A percentile compares a stretch with the other conserved stretches of the same genome.
Conservation (phyloP, 2,329 filamentous ascomycete species). For the Raffaelea deltoideospora region DNA sequence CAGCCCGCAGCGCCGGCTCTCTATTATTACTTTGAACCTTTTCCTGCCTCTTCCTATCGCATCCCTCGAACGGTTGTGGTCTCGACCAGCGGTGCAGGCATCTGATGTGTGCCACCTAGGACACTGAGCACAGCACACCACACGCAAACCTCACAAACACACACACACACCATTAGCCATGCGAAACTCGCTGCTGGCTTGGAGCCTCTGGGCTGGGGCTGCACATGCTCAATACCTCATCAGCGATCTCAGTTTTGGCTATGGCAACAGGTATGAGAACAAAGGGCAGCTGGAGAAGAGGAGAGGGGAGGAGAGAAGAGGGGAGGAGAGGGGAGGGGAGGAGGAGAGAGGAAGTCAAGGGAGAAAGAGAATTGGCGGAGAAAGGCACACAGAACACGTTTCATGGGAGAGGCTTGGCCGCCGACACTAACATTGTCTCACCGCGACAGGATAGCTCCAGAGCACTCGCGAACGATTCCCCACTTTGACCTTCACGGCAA, state of each 20-base stretch:
- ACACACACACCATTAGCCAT: conserved; percentile 2
- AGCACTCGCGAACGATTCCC: conserved; percentile 35
- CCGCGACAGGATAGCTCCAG: conserved; percentile 47
- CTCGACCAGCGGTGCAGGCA: background rate
- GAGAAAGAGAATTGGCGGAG: background rate
- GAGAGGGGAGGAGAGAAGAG: too few relatives aligned
- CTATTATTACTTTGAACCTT: too few relatives aligned
- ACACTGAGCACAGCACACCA: too few relatives aligned
- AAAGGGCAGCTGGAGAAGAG: background rate
- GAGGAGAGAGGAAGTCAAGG: background rate
- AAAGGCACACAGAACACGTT: too few relatives aligned
- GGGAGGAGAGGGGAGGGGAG: background rate
- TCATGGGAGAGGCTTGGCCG: too few relatives aligned
- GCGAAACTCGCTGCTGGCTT: conserved; percentile 9
- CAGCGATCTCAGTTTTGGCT: conserved; percentile 64
- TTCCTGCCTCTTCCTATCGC: too few relatives aligned
- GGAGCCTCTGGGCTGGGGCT: conserved; percentile 15
- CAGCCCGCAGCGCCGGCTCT: too few relatives aligned
- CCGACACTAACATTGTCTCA: background rate
- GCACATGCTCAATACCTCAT: conserved; percentile 51
- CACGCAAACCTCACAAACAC: background rate
- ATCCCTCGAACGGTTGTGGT: background rate
- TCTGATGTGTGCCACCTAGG: too few relatives aligned
- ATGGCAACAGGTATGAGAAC: conserved; percentile 40
- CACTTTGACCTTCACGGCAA: conserved; percentile 40